phyloP scores from a whole-genome alignment of 2,329 filamentous ascomycete species.

The Xylaria sp. region DNA sequence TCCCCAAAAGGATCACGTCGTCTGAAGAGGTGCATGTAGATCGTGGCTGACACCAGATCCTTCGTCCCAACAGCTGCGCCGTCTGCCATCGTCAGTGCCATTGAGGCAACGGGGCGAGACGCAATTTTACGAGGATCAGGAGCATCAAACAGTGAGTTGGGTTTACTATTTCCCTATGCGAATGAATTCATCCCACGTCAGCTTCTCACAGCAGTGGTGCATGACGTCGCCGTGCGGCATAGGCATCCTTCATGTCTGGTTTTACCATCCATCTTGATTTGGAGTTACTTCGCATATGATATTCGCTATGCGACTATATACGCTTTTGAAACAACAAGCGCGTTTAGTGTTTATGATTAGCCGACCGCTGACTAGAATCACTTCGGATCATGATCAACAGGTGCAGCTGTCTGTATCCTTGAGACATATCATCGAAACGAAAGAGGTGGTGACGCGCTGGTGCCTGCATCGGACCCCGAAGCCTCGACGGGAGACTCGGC shows the following conservation, averaged over 20 bases:
- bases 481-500: conserved; percentile 47
- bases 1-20: conserved; percentile 23
- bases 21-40: conserved; percentile 40
- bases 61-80: conserved; percentile 71
- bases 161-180: conserved; percentile 30
- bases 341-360: conserved; percentile 31
- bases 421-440: conserved; percentile 78
- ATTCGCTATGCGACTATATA: conserved; percentile 14
- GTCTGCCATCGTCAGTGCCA: conserved; percentile 87
- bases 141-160: conserved; percentile 78
- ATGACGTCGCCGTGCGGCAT: conserved; percentile 31
- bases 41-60: conserved; percentile 33
- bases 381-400: conserved; percentile 53
- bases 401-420: conserved; percentile 92
- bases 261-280: conserved; percentile 18
- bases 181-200: conserved; percentile 16
- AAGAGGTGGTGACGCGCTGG: conserved; percentile 55
- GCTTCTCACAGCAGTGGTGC: conserved; percentile 24
- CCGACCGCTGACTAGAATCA: conserved; percentile 40
- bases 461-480: conserved; percentile 52
- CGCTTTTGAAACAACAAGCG: conserved; percentile 27
- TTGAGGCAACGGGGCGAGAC: conserved; percentile 90
- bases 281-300: conserved; percentile 15
- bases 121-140: conserved; percentile 93
- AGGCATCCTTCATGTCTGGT: conserved; percentile 14